Percentiles rank a stretch among this genome's conserved stretches.
Conservation (phyloP, 1,139 yeast genomes). For the Pneumocystis canis region DNA sequence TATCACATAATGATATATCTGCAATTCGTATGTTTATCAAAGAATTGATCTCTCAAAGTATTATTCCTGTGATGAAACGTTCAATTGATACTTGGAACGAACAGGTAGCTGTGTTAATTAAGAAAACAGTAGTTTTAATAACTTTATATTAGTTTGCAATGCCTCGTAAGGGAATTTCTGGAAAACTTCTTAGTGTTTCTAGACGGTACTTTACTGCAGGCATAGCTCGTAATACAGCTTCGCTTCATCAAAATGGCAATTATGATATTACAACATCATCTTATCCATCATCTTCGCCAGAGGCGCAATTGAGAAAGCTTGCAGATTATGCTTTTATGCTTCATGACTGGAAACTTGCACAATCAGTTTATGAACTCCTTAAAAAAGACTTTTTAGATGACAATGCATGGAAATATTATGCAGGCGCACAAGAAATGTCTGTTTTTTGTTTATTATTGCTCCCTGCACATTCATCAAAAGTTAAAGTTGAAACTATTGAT, state of each 20-base stretch:
- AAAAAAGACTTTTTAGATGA: conserved; percentile 66
- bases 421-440: conserved; percentile 79
- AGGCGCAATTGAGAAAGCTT: conserved; percentile 60
- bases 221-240: conserved; percentile 14
- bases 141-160: conserved; percentile 22
- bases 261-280: conserved; percentile 36
- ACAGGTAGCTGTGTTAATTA: conserved; percentile 25
- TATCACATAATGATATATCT: conserved; percentile 25
- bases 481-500: conserved; percentile 45
- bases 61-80: conserved; percentile 68
- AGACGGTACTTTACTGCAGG: conserved; percentile 37
- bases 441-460: conserved; percentile 58
- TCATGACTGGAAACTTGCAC: conserved; percentile 75
- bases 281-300: conserved; percentile 50
- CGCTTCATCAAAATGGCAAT: conserved; percentile 16
- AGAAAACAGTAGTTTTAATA: background rate
- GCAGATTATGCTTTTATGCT: conserved; percentile 90
- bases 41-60: conserved; percentile 41
- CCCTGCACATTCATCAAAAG: conserved; percentile 49
- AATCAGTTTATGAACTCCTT: conserved; percentile 66
- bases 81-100: conserved; percentile 70
- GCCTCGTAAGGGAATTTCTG: conserved; percentile 56
- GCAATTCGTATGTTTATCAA: conserved; percentile 33
- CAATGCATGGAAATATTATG: conserved; percentile 71
- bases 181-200: conserved; percentile 57